Evolutionary conservation across 2,329 filamentous ascomycete genomes (phyloP).

Genomic region (Colletotrichum karsti): DNA sequence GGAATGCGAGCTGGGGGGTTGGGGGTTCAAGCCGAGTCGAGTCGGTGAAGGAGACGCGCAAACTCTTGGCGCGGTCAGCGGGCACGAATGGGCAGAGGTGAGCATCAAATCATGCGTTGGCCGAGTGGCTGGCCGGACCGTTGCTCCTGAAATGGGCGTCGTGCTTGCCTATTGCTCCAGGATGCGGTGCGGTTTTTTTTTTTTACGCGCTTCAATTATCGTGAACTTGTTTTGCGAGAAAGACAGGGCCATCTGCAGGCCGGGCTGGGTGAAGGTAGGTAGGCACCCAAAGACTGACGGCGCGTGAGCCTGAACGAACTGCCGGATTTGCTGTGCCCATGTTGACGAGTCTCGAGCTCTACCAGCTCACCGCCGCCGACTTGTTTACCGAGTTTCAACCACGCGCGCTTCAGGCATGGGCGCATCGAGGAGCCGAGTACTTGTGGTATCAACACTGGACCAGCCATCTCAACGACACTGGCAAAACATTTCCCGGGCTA

Average conservation of each 20-base stretch:
- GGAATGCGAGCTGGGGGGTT: conserved; percentile 8
- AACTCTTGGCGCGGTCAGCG: neutral
- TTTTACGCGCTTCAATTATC: neutral
- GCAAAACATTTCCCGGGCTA: neutral
- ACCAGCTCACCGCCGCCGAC: no score
- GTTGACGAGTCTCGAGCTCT: no score
- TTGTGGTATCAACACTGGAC: neutral
- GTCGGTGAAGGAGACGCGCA: conserved; percentile 4
- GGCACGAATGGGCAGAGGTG: neutral
- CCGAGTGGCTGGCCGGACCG: neutral
- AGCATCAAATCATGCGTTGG: neutral
- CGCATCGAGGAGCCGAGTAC: no score
- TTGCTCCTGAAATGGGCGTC: neutral
- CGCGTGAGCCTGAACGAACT: neutral
- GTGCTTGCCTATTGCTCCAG: neutral
- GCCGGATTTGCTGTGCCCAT: no score
- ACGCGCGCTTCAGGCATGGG: no score
- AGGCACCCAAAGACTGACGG: neutral
- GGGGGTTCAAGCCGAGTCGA: neutral
- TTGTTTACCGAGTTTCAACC: no score
- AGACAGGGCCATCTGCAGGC: neutral
- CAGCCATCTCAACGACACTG: neutral
- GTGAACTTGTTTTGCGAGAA: neutral
- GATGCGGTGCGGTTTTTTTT: neutral
- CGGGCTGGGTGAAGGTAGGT: neutral